Base-by-base conservation (phyloP, 2,329 filamentous ascomycete species). In the Aquanectria penicillioides region DNA sequence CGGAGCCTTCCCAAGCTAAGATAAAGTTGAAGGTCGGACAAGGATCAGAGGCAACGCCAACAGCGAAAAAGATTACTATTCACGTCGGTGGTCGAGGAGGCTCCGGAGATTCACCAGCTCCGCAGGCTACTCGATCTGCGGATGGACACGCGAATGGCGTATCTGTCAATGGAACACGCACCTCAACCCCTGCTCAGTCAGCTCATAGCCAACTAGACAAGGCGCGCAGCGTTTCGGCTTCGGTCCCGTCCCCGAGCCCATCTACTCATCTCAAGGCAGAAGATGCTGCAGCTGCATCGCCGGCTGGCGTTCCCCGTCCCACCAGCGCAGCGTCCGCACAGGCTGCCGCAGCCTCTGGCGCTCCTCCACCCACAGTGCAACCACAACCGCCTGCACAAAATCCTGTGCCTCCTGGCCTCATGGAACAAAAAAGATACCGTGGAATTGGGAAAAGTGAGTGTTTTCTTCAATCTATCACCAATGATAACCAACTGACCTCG, bases 1-100 rank as follows among this genome's bases (percentile, higher is more conserved):
- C 85, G 44, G 91, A 95, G 74, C 90, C 92, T 12, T 80, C 85
- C 1, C 86, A 89, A 68, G 86, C 90, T 29, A 93, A 92, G 71
- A 90, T 96, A 69, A 96, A 93, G 75, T 81, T 97, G 54, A 94
- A 91, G 74, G 84, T 93, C 70, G 81, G 84, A 5, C 76, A 79
- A 37, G 74, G 74, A 20, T 70, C 74, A 25, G 81, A 85, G 25
- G 77, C 79, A 9, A 75, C 83, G 1, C 67, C 69, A 8, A n/a
- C n/a, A n/a, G n/a, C n/a, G n/a, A 88, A 88, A 73, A 90, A 87
- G 73, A 88, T 94, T 54, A 94, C 89, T 17, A 85, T 93, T 44
- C 89, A 89, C 62, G 84, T 93, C 51, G 88, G 86, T 66, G 84
- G 82, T 33, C 85, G 84, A 67, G 81, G 81, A 48, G 86, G 78